Evolutionary conservation across 352 stramenopile species (phyloP).

Genomic region (Phytophthora fragariae): DNA sequence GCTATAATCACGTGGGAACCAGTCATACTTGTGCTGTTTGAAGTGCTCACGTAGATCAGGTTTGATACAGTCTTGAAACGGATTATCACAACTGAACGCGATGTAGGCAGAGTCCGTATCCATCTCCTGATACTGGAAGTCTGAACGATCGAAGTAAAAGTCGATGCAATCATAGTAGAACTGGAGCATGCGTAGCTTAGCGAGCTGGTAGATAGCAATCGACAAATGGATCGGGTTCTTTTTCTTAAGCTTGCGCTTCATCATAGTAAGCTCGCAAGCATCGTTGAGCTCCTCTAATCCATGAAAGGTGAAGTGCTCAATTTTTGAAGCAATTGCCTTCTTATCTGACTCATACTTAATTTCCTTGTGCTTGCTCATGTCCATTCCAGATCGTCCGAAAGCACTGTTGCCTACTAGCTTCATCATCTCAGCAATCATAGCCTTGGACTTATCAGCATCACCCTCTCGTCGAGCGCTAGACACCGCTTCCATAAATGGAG

Average conservation of each 20-base stretch:
- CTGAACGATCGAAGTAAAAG: not conserved
- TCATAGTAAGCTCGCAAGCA: not conserved
- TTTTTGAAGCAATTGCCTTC: not conserved
- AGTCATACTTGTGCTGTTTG: not conserved
- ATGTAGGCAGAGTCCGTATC: not conserved
- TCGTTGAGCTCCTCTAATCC: not conserved
- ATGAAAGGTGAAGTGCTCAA: not conserved
- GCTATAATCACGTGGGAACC: not conserved
- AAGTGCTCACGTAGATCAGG: not conserved
- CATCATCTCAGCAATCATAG: conserved; percentile 18
- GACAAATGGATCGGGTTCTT: not conserved
- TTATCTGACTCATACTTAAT: not conserved
- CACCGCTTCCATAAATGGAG: conserved; percentile 26
- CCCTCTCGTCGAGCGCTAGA: conserved; percentile 36
- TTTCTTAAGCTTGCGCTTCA: not conserved
- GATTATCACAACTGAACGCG: not conserved
- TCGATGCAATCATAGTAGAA: not conserved
- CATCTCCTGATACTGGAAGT: not conserved
- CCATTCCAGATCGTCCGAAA: not conserved
- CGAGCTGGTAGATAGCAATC: not conserved
- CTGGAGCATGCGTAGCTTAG: not conserved
- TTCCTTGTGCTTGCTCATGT: not conserved
- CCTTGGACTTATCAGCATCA: conserved; percentile 32
- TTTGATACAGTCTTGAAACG: not conserved
- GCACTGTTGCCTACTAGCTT: not conserved